Base-by-base conservation (phyloP, 805 yeast genomes). In the Wickerhamiella lipophila region DNA sequence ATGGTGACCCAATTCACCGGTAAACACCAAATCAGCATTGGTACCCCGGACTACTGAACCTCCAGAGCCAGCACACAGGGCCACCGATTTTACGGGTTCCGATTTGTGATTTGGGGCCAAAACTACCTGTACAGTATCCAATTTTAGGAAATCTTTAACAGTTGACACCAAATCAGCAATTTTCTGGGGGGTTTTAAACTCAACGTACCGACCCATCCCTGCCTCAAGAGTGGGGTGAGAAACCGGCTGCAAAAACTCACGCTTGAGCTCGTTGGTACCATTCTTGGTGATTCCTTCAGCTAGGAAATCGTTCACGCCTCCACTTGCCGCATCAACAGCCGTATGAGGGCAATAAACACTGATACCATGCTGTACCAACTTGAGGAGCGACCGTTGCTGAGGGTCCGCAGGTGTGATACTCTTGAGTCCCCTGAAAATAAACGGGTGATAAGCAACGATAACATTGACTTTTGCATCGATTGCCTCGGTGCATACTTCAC, bases 1-100 rank as follows among this genome's bases (percentile, higher is more conserved):
- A 60, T 92, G 99, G 59, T 92, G 99, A 21, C 95, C 81, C 55
- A 92, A 66, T 61, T 92, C 99, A 1, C 99, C 99, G 0, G 98
- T 88, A 58, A 78, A 75, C 61, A 74, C 82, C 38, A 87, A 68
- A 58, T 92, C 97, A 0, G 79, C 79, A 45, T 70, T 69, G 8
- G 63, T 58, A 6, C 68, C 64, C 30, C 65, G 60, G 64, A 86
- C 79, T 1, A 88, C 85, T 1, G 80, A 72, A 2, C 83, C 81
- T 0, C 98, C 97, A 1, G 95, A 83, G 0, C 99, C 99, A 3
- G 98, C 97, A 65, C 99, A 92, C 13, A 92, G 63, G 0, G 96
- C 97, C 19, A 87, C 68, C 0, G 75, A 72, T 21, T 62, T 64
- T 47, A 86, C 71, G 39, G 49, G 62, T 55, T 39, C 61, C 11